Base-by-base conservation (phyloP, 176 grass and related monocot species). In the Paspalum notatum region DNA sequence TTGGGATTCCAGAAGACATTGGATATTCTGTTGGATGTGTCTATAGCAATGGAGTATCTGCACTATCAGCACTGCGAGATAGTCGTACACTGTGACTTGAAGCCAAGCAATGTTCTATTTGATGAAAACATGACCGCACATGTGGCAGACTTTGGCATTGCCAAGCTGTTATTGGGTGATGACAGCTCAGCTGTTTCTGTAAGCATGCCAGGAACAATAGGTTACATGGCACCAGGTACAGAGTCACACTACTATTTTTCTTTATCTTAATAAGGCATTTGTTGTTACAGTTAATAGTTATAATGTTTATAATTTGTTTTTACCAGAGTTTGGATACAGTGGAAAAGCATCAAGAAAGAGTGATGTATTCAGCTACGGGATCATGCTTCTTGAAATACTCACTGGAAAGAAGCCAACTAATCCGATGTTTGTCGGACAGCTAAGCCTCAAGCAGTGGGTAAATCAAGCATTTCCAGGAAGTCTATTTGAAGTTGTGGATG, bases 321-420 rank as follows among this genome's bases (percentile, higher is more conserved):
- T 53, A 20, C 17, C 7, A 20, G 52, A 54, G 52, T 54, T 20
- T 2, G 52, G 52, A 53, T 54, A 16, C 52, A 54, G 52, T 54
- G 52, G 52, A 54, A 54, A 54, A 54, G 52, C 52, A 54, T 54
- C 52, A 54, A 54, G 52, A 54, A 54, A 54, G 52, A 54, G 52
- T 54, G 52, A 68, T 8, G 27, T 65, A 27, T 66, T 66, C 27
- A 66, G 62, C 62, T 66, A 40, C 5, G 26, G 62, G 32, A 39
- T 64, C 12, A 64, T 64, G 62, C 32, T 64, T 17, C 62, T 64
- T 39, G 62, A 66, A 66, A 7, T 66, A 16, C 37, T 66, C 16
- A 40, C 62, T 5, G 54, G 54, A 66, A 66, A 40, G 38, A 39
- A 39, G 16, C 62, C 62, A 11, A 66, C 62, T 0, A 16, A 46